Base-by-base conservation (phyloP, 2,329 filamentous ascomycete species). In the Xylaria sp. region DNA sequence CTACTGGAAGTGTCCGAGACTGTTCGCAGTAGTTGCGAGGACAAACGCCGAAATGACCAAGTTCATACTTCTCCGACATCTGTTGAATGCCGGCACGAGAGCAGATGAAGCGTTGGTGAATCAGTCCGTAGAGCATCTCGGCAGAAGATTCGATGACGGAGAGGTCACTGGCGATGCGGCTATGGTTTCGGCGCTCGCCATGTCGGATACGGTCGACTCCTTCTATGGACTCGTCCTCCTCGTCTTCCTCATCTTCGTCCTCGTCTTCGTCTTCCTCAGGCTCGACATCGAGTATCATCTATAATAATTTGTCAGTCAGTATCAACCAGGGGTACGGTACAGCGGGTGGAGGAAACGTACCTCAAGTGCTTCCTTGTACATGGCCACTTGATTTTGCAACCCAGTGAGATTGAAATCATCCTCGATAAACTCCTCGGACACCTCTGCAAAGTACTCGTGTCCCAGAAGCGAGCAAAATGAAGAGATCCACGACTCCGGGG, bases 381-480 rank as follows among this genome's bases (percentile, higher is more conserved):
- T 96, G 61, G 91, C 89, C 48, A 99, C 94, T 76, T 97, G 93
- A 56, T 88, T 90, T 74, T 96, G 92, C 67, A 99, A 80, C 45
- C 94, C 94, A 1, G 94, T 99, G 62, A 99, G 81, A 75, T 99
- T 99, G 81, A 99, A 99, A 74, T 99, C 94, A 85, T 99, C 94
- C 74, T 99, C 94, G 70, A 99, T 97, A 68, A 99, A 99, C 69
- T 99, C 94, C 76, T 99, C 94, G 42, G 91, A 94, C 46, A 99
- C 93, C 78, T 99, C 94, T 59, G 94, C 94, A 74, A 99, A 99
- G 78, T 97, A 99, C 75, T 99, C 94, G 72, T 99, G 94, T 58
- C 94, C 94, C 56, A 97, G 84, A 42, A 97, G 81, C 38, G 91
- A 92, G 79, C 94, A 99, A 74, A 97, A 99, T 54, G 92, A 95